Base-by-base conservation (phyloP, 2,329 filamentous ascomycete genomes). In the Macrophomina pseudophaseolina region DNA sequence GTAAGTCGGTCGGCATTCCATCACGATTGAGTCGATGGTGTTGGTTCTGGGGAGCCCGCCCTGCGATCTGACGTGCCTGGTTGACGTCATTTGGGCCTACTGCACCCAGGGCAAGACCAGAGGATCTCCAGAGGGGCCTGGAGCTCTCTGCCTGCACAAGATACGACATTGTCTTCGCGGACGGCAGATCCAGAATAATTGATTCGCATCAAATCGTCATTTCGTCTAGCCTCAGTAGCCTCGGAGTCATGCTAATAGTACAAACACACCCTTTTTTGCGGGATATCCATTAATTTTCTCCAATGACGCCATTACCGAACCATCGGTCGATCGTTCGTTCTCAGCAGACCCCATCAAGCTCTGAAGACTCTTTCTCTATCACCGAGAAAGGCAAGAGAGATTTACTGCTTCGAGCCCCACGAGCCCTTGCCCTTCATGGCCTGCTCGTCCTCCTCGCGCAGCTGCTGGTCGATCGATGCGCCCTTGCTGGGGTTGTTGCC, bases 401-500 rank as follows among this genome's bases (percentile, higher is more conserved):
- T 62, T n/a, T 67, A 64, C 42, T 67, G 40, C 51, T 51, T 67
- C 42, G 66, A 52, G 42, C 66, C 66, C 59, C 58, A 67, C n/a
- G 30, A 23, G 33, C 87, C 86, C 83, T 91, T 92, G 76, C 83
- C 84, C 79, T 82, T 84, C 68, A 92, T 73, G 64, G 85, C 79
- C 70, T 84, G 86, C 73, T 91, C 86, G 67, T 93, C 91, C 72
- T 93, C 90, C 4, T 86, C 85, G 73, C 86, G 81, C 54, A 93
- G 71, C 78, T 91, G 76, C 67, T 90, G 86, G 76, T 93, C 91
- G 66, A 92, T 84, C 83, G 90, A 86, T 30, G 90, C 91, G 18
- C 91, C 90, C 73, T 83, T 87, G 23, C 87, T 90, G 1, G 90
- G 91, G 80, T 92, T 84, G 75, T 93, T 93, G 68, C 90, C 90